Percentiles rank a stretch among this genome's conserved stretches.
Evolutionary conservation across 257 asterid species (phyloP).

Genomic region (Scutellaria baicalensis): DNA sequence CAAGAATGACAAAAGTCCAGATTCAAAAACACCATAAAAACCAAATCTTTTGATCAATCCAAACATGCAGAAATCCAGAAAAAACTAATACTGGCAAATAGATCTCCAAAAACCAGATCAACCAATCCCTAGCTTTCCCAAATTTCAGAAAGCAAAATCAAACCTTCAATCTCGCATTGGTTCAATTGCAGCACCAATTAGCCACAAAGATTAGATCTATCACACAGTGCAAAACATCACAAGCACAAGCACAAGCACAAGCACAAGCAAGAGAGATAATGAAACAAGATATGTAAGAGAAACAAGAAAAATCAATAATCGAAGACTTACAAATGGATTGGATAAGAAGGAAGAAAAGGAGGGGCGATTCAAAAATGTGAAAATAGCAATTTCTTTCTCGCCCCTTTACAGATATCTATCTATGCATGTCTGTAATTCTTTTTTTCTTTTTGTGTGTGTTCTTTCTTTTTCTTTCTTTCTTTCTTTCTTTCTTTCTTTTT

Average conservation of each 20-base stretch:
- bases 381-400: slow-evolving; percentile 28
- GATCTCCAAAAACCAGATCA: slow-evolving; percentile 71
- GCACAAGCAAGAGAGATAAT: neutral
- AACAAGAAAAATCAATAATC: neutral
- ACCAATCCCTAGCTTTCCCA: slow-evolving; percentile 27
- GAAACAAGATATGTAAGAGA: neutral
- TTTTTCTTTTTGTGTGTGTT: neutral
- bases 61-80: slow-evolving; percentile 23
- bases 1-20: slow-evolving; percentile 26
- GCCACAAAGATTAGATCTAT: slow-evolving; percentile 33
- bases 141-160: slow-evolving; percentile 12
- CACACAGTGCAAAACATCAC: slow-evolving; percentile 17
- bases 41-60: slow-evolving; percentile 26
- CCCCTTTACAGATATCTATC: slow-evolving; percentile 32
- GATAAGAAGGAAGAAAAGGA: slow-evolving; percentile 38
- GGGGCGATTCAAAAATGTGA: slow-evolving; percentile 33
- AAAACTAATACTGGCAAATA: slow-evolving; percentile 7
- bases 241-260: slow-evolving; percentile 4
- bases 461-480: neutral
- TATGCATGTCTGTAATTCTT: slow-evolving; percentile 35
- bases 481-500: neutral
- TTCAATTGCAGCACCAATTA: slow-evolving; percentile 10
- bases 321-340: slow-evolving; percentile 53
- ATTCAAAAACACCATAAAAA: slow-evolving; percentile 19
- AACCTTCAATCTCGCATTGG: slow-evolving; percentile 43